Conservation (phyloP, 176 grass and related monocot species). For the Carex kokanica region DNA sequence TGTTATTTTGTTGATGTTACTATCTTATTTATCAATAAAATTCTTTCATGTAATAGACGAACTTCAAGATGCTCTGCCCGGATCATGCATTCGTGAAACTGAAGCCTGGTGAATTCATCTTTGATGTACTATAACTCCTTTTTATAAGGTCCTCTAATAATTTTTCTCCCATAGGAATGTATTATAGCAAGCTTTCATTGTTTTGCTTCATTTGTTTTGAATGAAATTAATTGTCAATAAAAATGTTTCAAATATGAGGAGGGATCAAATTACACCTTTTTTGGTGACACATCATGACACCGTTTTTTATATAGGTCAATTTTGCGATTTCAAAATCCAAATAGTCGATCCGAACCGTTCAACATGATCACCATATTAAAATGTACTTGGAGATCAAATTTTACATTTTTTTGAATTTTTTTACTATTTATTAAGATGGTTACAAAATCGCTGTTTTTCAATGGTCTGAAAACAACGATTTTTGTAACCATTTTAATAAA, state of each 20-base stretch:
- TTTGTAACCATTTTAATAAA: too few relatives aligned
- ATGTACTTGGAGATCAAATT: too few relatives aligned
- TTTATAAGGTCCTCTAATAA: background rate
- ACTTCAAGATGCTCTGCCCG: constrained; percentile 17
- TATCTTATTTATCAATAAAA: background rate
- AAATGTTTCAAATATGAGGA: background rate
- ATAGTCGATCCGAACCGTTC: too few relatives aligned
- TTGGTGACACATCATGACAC: too few relatives aligned
- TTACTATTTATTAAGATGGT: too few relatives aligned
- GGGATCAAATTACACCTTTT: too few relatives aligned
- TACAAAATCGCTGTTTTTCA: too few relatives aligned
- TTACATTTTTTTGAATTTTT: too few relatives aligned
- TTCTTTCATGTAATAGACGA: background rate
- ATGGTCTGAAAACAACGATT: too few relatives aligned
- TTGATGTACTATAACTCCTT: background rate
- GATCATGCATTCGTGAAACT: constrained; percentile 12
- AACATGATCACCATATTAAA: too few relatives aligned
- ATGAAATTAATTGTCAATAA: background rate
- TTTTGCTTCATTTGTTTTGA: background rate
- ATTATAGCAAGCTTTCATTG: background rate
- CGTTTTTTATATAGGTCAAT: too few relatives aligned
- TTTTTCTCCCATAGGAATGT: background rate
- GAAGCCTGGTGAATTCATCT: background rate
- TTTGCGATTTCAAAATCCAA: too few relatives aligned
- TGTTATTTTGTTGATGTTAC: background rate